Base-by-base conservation (phyloP, 345 rosid genomes). In the Dipteronia sinensis region DNA sequence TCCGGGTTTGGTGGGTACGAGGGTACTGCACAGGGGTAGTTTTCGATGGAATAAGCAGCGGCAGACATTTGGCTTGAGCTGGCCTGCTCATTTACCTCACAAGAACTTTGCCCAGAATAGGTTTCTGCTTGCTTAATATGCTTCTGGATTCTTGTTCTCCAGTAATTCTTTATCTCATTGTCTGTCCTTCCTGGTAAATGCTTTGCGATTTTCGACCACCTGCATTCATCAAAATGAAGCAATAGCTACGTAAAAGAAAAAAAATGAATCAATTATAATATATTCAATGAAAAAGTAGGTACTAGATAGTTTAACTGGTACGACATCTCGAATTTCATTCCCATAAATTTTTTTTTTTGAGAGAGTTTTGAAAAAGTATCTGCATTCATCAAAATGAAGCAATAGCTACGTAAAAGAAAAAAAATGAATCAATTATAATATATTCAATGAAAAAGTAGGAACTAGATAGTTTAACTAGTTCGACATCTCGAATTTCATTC, bases 171-270 rank as follows among this genome's bases (percentile, higher is more conserved):
- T 77, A 97, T 97, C 66, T 97, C 99, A 64, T 97, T 97, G 76
- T 97, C 99, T 0, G 99, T 97, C 84, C 99, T 93, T 73, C 99
- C 99, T 9, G 98, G 98, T 12, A 97, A 86, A 76, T 93, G 98
- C 86, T 97, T 97, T 0, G 98, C 99, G 12, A 97, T 97, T 83
- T 97, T 93, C 0, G 97, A 93, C 97, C 97, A 93, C 88, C 97
- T 93, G 76, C 47, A 61, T 15, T 53, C 1, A 53, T 15, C n/a
- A 53, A 46, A 34, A 34, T 34, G 38, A 4, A 34, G 38, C 38
- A 34, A 34, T 4, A 34, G 38, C 38, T 34, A 34, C 4, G 6
- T 34, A 34, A 34, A 4, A 34, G 38, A 4, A 34, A 34, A 31
- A 31, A 31, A 3, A 31, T 1, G 4, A 34, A 34, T 34, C 38